These are phyloP conservation scores for Psophocarpus tetragonolobus DNA, from an alignment of 306 rosid genomes.

Conservation along the genomic window DNA sequence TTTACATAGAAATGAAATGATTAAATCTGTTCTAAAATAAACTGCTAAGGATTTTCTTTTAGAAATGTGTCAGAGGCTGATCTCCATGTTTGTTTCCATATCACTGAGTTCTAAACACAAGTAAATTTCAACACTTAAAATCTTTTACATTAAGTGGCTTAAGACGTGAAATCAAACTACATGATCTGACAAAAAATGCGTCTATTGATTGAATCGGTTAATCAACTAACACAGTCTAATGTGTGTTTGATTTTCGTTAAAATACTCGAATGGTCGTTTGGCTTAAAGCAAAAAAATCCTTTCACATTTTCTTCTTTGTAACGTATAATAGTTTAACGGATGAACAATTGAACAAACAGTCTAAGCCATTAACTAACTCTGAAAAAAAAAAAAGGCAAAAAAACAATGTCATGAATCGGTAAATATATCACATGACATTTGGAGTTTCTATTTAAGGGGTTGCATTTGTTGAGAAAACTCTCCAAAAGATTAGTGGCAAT, in stretches of 20 bases:
- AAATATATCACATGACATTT: constrained; percentile 1
- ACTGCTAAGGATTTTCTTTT: too few species aligned
- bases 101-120: too few species aligned
- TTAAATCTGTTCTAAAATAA: too few species aligned
- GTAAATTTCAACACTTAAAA: too few species aligned
- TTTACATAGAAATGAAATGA: too few species aligned
- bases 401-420: not conserved
- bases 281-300: not conserved
- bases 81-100: too few species aligned
- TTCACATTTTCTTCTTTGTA: not conserved
- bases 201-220: not conserved
- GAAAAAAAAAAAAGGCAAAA: too few species aligned
- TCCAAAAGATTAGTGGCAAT: not conserved
- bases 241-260: not conserved
- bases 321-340: not conserved
- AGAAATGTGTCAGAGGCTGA: too few species aligned
- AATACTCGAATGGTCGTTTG: not conserved
- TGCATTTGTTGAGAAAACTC: constrained; percentile 6
- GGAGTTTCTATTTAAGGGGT: constrained; percentile 14
- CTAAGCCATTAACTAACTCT: not conserved
- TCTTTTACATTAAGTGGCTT: too few species aligned
- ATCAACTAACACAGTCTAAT: not conserved
- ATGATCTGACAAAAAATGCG: not conserved
- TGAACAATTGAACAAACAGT: not conserved
- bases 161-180: too few species aligned